A percentile compares a stretch with the other conserved stretches of the same genome.
These are phyloP conservation scores for Thalassiosira exigua DNA, from an alignment of 352 stramenopile genomes.

Conservation along the genomic window DNA sequence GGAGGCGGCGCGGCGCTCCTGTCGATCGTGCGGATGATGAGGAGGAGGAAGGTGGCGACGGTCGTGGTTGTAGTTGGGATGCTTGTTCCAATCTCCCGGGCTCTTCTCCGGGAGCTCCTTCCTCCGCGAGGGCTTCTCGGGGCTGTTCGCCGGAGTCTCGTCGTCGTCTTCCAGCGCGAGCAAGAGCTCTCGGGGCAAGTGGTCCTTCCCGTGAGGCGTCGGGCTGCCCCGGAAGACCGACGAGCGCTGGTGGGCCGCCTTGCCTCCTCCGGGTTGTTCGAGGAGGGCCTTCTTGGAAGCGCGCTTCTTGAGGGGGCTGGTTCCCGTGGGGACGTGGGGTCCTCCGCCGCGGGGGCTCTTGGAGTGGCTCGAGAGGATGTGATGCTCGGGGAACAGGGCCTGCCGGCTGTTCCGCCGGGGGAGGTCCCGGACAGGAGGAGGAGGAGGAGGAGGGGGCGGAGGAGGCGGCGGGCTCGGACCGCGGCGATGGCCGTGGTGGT, in stretches of 20 bases:
- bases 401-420: conserved; percentile 16
- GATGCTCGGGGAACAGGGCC: conserved; percentile 48
- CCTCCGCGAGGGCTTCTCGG: neutral
- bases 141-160: conserved; percentile 6
- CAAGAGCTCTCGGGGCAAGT: conserved; percentile 32
- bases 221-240: conserved; percentile 41
- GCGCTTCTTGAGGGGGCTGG: too few species aligned
- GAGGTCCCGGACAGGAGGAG: too few species aligned
- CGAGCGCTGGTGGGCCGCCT: neutral
- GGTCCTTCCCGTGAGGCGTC: neutral
- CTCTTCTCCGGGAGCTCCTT: conserved; percentile 3
- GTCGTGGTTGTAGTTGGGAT: too few species aligned
- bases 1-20: too few species aligned
- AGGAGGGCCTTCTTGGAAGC: too few species aligned
- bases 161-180: conserved; percentile 32
- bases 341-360: too few species aligned
- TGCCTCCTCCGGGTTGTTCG: too few species aligned
- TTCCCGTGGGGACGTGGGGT: too few species aligned
- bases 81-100: too few species aligned
- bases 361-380: conserved; percentile 33
- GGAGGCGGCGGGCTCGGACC: conserved; percentile 5
- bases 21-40: too few species aligned
- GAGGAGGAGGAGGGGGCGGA: neutral
- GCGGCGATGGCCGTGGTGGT: conserved; percentile 8
- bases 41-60: too few species aligned